A percentile compares a stretch with the other conserved stretches of the same genome.
Conservation (phyloP, 116 monocot species). For the Dioscorea cayenensis region DNA sequence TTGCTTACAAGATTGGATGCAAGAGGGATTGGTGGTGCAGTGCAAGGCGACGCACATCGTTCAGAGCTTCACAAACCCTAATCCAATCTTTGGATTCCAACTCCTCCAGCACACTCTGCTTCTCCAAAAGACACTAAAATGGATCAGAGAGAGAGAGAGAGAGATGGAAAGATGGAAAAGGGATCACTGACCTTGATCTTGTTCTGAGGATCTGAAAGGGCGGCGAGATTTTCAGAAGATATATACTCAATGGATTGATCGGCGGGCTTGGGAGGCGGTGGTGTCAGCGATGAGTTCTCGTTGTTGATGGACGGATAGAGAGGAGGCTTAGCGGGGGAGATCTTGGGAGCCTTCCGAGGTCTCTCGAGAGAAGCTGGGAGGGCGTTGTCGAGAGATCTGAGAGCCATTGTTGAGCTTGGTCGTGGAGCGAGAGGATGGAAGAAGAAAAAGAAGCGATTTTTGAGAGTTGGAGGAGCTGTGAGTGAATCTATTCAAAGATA, state of each 20-base stretch:
- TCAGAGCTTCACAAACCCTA: conserved; percentile 50
- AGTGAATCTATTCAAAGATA: neutral
- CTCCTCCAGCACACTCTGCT: conserved; percentile 53
- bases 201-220: conserved; percentile 38
- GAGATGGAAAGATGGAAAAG: neutral
- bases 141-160: neutral
- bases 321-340: conserved; percentile 7
- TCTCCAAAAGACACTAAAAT: neutral
- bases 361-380: conserved; percentile 28
- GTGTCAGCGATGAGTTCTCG: conserved; percentile 30
- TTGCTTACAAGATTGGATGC: conserved; percentile 56
- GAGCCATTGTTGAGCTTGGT: conserved; percentile 36
- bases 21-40: conserved; percentile 50
- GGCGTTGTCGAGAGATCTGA: conserved; percentile 56
- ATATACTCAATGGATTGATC: conserved; percentile 65
- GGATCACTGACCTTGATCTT: conserved; percentile 29
- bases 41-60: conserved; percentile 56
- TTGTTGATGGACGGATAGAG: conserved; percentile 7
- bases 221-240: conserved; percentile 47
- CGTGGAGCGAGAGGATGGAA: neutral
- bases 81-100: conserved; percentile 71
- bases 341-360: conserved; percentile 54
- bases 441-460: neutral
- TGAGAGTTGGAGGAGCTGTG: neutral
- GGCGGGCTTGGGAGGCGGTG: conserved; percentile 7